Evolutionary conservation across 768 basidiomycete species (phyloP).

Genomic region (Mycena epipterygia): DNA sequence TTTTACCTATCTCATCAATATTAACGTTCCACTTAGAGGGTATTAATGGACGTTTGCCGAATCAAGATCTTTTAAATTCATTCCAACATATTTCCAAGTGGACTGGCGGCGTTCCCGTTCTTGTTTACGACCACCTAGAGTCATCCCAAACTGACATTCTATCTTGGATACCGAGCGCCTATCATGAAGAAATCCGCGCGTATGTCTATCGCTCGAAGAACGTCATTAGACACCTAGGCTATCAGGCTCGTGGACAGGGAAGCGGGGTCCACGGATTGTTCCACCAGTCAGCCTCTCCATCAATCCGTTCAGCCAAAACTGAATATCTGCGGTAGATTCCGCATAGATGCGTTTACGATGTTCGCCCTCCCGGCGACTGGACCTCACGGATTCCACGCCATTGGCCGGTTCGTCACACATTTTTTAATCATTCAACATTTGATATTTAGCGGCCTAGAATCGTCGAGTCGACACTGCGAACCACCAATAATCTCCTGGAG

Average conservation of each 20-base stretch:
- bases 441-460: slow-evolving; percentile 58
- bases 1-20: neutral
- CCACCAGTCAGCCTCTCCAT: slow-evolving; percentile 71
- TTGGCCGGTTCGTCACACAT: slow-evolving; percentile 77
- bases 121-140: slow-evolving; percentile 85
- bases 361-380: slow-evolving; percentile 90
- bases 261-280: slow-evolving; percentile 94
- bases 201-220: slow-evolving; percentile 75
- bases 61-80: slow-evolving; percentile 94
- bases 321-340: slow-evolving; percentile 69
- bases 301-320: neutral
- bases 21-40: slow-evolving; percentile 73
- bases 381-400: slow-evolving; percentile 94
- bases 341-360: slow-evolving; percentile 94
- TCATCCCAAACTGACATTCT: slow-evolving; percentile 50
- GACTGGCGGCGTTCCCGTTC: slow-evolving; percentile 81
- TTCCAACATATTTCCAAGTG: slow-evolving; percentile 78
- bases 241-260: slow-evolving; percentile 83
- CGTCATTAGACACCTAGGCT: slow-evolving; percentile 76
- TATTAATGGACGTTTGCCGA: slow-evolving; percentile 93
- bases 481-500: slow-evolving; percentile 94
- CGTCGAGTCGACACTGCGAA: slow-evolving; percentile 89
- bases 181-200: slow-evolving; percentile 62
- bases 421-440: slow-evolving; percentile 22
- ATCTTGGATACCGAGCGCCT: slow-evolving; percentile 60